Conservation (phyloP, 2,329 filamentous ascomycete species). For the Aphanoascus verrucosus region DNA sequence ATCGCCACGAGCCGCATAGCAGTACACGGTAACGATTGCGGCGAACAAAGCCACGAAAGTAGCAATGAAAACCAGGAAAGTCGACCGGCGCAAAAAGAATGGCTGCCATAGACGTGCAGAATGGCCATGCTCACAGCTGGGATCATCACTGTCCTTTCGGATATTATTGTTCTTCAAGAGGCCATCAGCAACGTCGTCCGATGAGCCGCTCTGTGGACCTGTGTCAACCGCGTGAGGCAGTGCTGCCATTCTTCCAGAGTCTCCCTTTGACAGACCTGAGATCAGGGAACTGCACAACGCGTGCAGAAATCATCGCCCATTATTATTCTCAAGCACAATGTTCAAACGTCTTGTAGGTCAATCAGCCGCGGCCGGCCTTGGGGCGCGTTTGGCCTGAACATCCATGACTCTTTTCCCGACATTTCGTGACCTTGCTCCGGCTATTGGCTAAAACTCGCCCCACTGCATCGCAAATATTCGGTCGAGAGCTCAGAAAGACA, state of each 20-base stretch:
- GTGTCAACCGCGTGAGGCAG: conserved; percentile 2
- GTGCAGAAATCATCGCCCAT: background rate
- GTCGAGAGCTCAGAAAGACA: no score
- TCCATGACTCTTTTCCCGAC: background rate
- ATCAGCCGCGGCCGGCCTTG: background rate
- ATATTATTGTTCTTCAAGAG: conserved; percentile 4
- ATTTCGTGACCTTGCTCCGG: background rate
- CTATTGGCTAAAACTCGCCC: background rate
- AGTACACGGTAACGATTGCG: conserved; percentile 7
- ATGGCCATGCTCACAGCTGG: background rate
- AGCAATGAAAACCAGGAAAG: conserved; percentile 5
- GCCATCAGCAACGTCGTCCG: conserved; percentile 5
- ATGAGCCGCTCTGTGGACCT: background rate
- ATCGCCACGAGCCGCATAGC: conserved; percentile 9
- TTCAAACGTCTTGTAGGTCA: background rate
- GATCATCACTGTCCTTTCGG: background rate
- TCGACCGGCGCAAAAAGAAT: conserved; percentile 8
- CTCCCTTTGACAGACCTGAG: conserved; percentile 4
- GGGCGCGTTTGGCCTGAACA: background rate
- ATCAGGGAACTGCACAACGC: conserved; percentile 1
- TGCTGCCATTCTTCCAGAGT: conserved; percentile 6
- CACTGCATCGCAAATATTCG: background rate
- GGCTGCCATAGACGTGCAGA: conserved; percentile 10
- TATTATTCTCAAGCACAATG: conserved; percentile 1
- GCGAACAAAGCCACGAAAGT: conserved; percentile 8